phyloP scores from a whole-genome alignment of 164 flowering plant species.

The Vitis cinerea region DNA sequence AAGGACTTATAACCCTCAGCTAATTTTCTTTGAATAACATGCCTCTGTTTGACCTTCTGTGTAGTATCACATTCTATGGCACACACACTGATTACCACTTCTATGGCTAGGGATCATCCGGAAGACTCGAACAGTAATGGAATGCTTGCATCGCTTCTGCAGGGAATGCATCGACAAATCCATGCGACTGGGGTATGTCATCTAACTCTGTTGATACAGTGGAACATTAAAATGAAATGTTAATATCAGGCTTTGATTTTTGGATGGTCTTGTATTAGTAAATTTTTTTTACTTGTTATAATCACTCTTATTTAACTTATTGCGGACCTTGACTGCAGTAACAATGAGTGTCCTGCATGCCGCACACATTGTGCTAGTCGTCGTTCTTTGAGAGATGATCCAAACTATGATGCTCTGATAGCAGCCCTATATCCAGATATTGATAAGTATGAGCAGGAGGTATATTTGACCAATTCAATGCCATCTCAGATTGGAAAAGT shows the following conservation, averaged over 20 bases:
- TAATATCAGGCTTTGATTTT: background rate
- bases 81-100: background rate
- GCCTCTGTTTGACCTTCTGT: too few species aligned
- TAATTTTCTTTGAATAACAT: too few species aligned
- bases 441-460: constrained; percentile 87
- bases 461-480: constrained; percentile 16
- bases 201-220: background rate
- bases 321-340: constrained; percentile 39
- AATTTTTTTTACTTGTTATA: background rate
- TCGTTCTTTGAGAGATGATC: constrained; percentile 96
- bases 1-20: too few species aligned
- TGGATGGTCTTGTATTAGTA: background rate
- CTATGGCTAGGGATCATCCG: constrained; percentile 67
- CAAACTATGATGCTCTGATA: constrained; percentile 80
- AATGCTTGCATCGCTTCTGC: constrained; percentile 97
- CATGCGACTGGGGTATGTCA: constrained; percentile 85
- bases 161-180: constrained; percentile 98
- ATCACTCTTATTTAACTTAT: too few species aligned
- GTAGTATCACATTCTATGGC: too few species aligned
- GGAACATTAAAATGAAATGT: background rate
- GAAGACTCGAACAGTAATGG: constrained; percentile 98
- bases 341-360: constrained; percentile 98
- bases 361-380: constrained; percentile 99
- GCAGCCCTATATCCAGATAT: constrained; percentile 78
- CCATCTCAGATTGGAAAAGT: background rate